Evolutionary conservation across 2,329 filamentous ascomycete genomes (phyloP).

Genomic region (Fusarium dlaminii): DNA sequence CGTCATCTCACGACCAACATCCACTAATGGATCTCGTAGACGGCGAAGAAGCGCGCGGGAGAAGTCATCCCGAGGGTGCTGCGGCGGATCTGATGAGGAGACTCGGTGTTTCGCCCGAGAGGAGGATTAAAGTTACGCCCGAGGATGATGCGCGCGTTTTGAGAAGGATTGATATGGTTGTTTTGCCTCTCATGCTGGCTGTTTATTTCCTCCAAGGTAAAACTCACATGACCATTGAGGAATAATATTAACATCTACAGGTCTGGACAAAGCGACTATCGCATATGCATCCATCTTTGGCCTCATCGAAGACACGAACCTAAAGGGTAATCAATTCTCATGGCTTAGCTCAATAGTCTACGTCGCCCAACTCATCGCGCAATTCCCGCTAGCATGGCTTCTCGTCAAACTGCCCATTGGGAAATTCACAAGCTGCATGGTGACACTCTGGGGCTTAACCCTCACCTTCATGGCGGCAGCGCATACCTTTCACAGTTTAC

Average conservation of each 20-base stretch:
- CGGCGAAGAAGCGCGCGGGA: background rate
- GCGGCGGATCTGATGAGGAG: conserved; percentile 11
- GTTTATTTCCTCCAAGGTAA: conserved; percentile 34
- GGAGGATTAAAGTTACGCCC: conserved; percentile 29
- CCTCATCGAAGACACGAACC: conserved; percentile 61
- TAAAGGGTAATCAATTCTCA: conserved; percentile 64
- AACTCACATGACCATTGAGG: fast-evolving
- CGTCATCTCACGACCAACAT: conserved; percentile 16
- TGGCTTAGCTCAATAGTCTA: conserved; percentile 65
- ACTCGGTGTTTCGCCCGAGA: conserved; percentile 21
- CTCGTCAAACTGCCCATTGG: conserved; percentile 64
- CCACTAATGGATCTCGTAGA: conserved; percentile 18
- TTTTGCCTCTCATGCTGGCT: conserved; percentile 34
- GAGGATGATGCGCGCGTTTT: conserved; percentile 36
- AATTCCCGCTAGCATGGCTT: conserved; percentile 64
- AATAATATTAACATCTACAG: background rate
- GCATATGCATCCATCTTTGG: conserved; percentile 73
- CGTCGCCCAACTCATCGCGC: conserved; percentile 50
- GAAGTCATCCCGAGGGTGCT: background rate
- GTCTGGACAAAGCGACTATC: conserved; percentile 51
- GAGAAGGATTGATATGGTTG: conserved; percentile 24
- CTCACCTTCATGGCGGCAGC: conserved; percentile 62
- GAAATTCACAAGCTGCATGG: conserved; percentile 61
- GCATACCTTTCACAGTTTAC: conserved; percentile 56
- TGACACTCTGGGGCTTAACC: conserved; percentile 63